Evolutionary conservation across 768 basidiomycete genomes (phyloP), one percentile per base, ranked within the genome.

Genomic region (Boletellus sp.): DNA sequence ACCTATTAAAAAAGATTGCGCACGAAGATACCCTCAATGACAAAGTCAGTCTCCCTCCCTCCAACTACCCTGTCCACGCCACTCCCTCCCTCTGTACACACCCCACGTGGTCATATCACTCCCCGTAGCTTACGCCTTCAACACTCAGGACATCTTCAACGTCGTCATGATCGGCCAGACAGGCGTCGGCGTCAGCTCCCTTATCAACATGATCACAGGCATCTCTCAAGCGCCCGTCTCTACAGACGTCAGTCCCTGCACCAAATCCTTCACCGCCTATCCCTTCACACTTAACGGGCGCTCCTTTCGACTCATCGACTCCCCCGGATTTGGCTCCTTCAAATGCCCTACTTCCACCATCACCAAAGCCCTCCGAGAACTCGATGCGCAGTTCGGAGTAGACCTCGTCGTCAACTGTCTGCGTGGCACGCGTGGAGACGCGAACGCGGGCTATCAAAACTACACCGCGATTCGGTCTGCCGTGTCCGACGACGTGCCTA

Each of bases 131-230:
- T 23, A 51, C 48, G 26, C 39, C 16, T 17, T 19, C 36, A 24
- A 40, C 43, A 23, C 22, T 12, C 41, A 64, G 63, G 58, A 64
- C 54, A 44, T 60, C 52, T 65, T 64, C 55, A 65, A 65, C 51
- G 52, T 65, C 51, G 55, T 65, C 49, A 17, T 67, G 16, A 66
- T 67, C 51, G 65, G 64, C 7, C 63, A 65, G 51, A 67, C 65
- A 1, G 64, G 64, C 42, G 50, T 64, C 42, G 69, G 70, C 22
- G 72, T 68, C 48, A 76, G 75, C 52, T 73, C 72, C 12, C 55
- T 76, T 35, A 56, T 74, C 53, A 76, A 75, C 55, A 59, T 73
- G 62, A 55, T 75, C 47, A 59, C 53, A 4, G 51, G 55, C 33
- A 6, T n/a, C 11, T 15, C 54, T 8, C 40, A 52, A 10, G 63